Conservation (phyloP, 345 rosid genomes). For the Salix udensis region DNA sequence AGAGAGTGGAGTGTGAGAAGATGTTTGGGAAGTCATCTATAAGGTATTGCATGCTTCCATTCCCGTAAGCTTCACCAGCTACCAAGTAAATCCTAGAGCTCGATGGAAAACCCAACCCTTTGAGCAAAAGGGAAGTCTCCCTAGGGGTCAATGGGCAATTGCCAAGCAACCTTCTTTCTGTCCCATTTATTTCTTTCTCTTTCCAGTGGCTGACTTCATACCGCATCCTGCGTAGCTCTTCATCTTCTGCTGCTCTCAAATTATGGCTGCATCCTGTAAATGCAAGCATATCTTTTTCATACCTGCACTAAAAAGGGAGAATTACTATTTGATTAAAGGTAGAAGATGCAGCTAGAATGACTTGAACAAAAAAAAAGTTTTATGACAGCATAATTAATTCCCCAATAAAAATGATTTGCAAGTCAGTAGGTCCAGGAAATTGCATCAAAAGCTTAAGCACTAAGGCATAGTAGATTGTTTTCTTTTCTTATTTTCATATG, state of each 20-base stretch:
- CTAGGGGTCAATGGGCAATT: constrained; percentile 92
- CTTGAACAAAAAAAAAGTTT: not conserved
- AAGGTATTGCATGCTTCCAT: constrained; percentile 76
- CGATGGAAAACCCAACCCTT: constrained; percentile 69
- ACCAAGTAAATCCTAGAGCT: constrained; percentile 82
- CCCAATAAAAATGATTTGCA: not conserved
- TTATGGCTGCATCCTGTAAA: constrained; percentile 94
- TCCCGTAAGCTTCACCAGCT: constrained; percentile 94
- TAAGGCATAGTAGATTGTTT: not conserved
- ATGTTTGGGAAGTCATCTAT: constrained; percentile 61
- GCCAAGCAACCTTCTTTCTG: constrained; percentile 83
- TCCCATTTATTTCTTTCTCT: constrained; percentile 89
- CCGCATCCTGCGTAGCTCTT: constrained; percentile 70
- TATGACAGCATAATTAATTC: not conserved
- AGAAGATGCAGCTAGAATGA: not conserved
- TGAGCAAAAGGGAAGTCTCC: constrained; percentile 87
- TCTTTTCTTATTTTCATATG: not conserved
- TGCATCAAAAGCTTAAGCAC: not conserved
- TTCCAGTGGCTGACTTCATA: constrained; percentile 88
- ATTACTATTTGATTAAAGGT: not conserved
- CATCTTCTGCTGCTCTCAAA: constrained; percentile 77
- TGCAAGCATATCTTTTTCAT: constrained; percentile 98
- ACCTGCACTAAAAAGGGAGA: constrained; percentile 40
- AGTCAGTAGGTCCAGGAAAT: not conserved
- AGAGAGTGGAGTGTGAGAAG: constrained; percentile 79